Evolutionary conservation across 208 protist species (phyloP).

Genomic region (Leishmania amazonensis): DNA sequence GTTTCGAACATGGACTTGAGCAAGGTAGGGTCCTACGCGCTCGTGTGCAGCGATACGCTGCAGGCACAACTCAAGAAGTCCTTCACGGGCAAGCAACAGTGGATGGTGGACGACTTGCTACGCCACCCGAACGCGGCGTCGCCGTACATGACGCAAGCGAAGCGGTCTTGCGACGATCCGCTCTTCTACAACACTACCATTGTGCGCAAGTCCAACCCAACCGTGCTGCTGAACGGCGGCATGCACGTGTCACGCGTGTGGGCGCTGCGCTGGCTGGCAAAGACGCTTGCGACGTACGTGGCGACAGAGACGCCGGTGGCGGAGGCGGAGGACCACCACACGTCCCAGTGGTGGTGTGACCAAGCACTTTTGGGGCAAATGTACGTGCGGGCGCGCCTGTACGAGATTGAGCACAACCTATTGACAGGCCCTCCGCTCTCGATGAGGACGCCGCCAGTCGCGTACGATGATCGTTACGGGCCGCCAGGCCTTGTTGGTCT

Average conservation of each 20-base stretch:
- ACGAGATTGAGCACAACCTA: constrained; percentile 35
- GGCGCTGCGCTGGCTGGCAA: constrained; percentile 26
- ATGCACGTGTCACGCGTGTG: constrained; percentile 40
- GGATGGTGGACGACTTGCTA: constrained; percentile 27
- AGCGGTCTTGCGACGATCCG: constrained; percentile 11
- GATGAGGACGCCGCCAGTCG: constrained; percentile 9
- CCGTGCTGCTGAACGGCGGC: constrained; percentile 31
- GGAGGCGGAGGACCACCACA: constrained; percentile 15
- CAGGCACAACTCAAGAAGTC: neutral
- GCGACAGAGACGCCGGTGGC: constrained; percentile 20
- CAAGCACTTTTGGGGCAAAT: constrained; percentile 35
- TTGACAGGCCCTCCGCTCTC: constrained; percentile 16
- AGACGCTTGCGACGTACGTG: constrained; percentile 16
- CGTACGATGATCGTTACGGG: constrained; percentile 7
- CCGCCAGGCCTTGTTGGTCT: constrained; percentile 18
- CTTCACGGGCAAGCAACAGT: constrained; percentile 2
- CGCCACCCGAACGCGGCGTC: neutral
- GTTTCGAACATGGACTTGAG: constrained; percentile 13
- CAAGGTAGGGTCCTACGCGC: constrained; percentile 2
- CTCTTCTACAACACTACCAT: constrained; percentile 29
- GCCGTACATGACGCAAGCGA: constrained; percentile 6
- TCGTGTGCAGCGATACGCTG: constrained; percentile 11
- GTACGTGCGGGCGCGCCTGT: constrained; percentile 32
- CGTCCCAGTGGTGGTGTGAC: constrained; percentile 32
- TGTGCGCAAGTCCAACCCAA: constrained; percentile 16